A percentile compares a stretch with the other conserved stretches of the same genome.
Conservation (phyloP, 1,284 basidiomycete species). For the Gymnopus androsaceus region DNA sequence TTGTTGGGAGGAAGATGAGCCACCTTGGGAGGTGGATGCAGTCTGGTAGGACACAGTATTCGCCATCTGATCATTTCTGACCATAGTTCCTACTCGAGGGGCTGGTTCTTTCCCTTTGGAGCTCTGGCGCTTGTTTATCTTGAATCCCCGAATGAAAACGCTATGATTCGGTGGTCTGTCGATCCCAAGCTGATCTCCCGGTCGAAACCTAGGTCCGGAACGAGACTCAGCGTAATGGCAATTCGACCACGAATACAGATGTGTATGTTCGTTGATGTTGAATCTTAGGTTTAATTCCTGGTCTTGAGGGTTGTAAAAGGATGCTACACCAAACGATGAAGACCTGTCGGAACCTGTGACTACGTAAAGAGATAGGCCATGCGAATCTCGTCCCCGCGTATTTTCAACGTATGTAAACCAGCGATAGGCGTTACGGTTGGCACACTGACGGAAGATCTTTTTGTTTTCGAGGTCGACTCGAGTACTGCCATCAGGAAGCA, state of each 20-base stretch:
- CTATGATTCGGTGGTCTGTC: constrained; percentile 15
- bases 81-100: background rate
- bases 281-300: constrained; percentile 5
- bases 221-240: constrained; percentile 18
- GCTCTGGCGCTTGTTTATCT: constrained; percentile 10
- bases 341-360: constrained; percentile 16
- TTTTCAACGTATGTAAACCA: constrained; percentile 16
- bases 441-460: constrained; percentile 5
- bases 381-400: constrained; percentile 1
- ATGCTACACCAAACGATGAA: constrained; percentile 15
- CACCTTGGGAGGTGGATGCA: background rate
- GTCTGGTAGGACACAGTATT: background rate
- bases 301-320: constrained; percentile 7
- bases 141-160: constrained; percentile 19
- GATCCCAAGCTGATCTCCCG: background rate
- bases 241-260: constrained; percentile 3
- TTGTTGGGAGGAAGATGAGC: background rate
- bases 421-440: constrained; percentile 5
- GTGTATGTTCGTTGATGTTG: background rate
- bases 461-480: constrained; percentile 6
- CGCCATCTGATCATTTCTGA: background rate
- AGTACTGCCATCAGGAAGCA: constrained; percentile 13
- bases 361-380: constrained; percentile 15
- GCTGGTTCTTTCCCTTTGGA: background rate
- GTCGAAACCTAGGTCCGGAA: constrained; percentile 22